Evolutionary conservation across 2,329 filamentous ascomycete genomes (phyloP).

Genomic region (Pyricularia sp.): DNA sequence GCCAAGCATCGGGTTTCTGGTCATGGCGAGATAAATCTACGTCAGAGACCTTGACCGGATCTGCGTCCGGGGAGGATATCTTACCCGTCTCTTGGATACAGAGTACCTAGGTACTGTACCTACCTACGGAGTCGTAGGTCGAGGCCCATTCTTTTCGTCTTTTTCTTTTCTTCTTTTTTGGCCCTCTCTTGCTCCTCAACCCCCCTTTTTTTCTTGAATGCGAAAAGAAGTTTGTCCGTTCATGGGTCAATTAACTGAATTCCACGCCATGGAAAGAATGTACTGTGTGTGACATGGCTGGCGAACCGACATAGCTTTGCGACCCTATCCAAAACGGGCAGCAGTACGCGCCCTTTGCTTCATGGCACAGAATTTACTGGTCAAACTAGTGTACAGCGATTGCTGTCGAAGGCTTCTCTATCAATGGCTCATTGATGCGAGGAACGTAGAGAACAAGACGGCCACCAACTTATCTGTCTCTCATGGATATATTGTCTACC

Average conservation of each 20-base stretch:
- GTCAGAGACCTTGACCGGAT: background rate
- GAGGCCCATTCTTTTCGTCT: background rate
- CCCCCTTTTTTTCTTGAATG: background rate
- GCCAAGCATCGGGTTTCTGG: background rate
- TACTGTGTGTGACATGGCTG: background rate
- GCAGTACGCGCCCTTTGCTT: background rate
- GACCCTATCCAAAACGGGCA: background rate
- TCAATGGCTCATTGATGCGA: background rate
- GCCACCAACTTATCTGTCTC: background rate
- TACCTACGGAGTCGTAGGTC: background rate
- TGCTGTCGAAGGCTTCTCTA: background rate
- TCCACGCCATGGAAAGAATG: background rate
- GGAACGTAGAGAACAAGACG: background rate
- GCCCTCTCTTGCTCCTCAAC: background rate
- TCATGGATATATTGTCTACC: background rate
- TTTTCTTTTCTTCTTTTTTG: background rate
- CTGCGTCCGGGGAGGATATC: background rate
- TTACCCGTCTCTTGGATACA: background rate
- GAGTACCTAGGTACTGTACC: no score
- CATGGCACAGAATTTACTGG: background rate
- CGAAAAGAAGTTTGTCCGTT: background rate
- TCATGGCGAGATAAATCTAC: constrained; percentile 1
- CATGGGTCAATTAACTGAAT: background rate
- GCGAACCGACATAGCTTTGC: background rate
- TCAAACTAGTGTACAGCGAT: background rate